Evolutionary conservation across 495 filamentous ascomycete genomes (phyloP).

Genomic region (Aspergillus steynii): DNA sequence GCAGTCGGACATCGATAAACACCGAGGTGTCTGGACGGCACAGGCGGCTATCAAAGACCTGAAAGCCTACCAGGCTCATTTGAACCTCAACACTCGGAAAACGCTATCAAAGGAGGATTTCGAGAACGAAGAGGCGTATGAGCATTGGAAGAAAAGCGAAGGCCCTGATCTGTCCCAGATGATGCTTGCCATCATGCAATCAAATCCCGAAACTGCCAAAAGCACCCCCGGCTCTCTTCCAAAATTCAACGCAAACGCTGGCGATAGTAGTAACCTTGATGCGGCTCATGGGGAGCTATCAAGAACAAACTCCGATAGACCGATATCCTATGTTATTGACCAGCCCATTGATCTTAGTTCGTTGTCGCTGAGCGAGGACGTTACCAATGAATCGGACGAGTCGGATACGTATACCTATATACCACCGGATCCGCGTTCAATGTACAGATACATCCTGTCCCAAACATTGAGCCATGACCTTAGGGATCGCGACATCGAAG

Average conservation of each 20-base stretch:
- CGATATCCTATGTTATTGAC: conserved; percentile 68
- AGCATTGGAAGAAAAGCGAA: conserved; percentile 86
- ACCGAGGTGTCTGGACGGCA: conserved; percentile 84
- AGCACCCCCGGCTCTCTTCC: conserved; percentile 52
- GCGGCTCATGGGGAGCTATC: conserved; percentile 59
- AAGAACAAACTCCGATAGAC: conserved; percentile 51
- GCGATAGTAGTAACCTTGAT: conserved; percentile 42
- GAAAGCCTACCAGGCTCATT: conserved; percentile 86
- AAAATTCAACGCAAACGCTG: conserved; percentile 48
- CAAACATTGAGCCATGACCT: conserved; percentile 72
- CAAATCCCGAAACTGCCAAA: conserved; percentile 83
- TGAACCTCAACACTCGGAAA: conserved; percentile 76
- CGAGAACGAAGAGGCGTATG: conserved; percentile 85
- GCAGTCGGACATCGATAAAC: conserved; percentile 80
- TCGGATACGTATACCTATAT: conserved; percentile 80
- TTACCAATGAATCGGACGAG: conserved; percentile 38
- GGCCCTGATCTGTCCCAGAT: conserved; percentile 81
- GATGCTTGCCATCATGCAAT: conserved; percentile 85
- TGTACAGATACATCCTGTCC: conserved; percentile 75
- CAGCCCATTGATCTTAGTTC: conserved; percentile 75
- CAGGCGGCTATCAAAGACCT: conserved; percentile 86
- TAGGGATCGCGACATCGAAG: conserved; percentile 54
- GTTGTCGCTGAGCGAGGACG: conserved; percentile 62
- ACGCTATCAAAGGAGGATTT: conserved; percentile 85
- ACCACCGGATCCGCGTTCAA: conserved; percentile 77